Base-by-base conservation (phyloP, 352 stramenopile genomes). In the Phytopythium ostracodes region DNA sequence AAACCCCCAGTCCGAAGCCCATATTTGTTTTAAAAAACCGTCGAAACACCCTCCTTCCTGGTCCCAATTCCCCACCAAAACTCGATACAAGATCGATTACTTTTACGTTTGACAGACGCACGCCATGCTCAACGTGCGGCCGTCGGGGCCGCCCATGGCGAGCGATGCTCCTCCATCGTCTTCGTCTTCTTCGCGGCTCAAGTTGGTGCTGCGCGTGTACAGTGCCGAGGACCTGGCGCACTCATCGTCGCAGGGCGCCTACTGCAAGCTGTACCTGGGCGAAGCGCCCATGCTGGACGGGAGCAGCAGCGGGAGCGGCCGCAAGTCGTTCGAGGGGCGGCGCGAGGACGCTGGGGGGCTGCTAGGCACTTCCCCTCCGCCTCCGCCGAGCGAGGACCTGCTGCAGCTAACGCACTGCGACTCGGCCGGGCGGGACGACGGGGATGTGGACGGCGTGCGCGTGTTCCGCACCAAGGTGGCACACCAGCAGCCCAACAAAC, bases 231-330 rank as follows among this genome's bases (percentile, higher is more conserved):
- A 76, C 38, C 62, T 89, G 47, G 66, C 74, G 33, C 66, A 74
- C 53, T 77, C 71, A 29, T 83, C 70, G 25, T 85, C 76, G 4
- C 76, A 83, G n/a, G 79, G 79, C 46, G 68, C 78, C 2, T 89
- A 89, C 60, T 87, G 77, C 66, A 89, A 89, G 54, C 68, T 89
- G 25, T 89, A 89, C 49, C 59, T 89, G 24, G 76, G 77, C 31
- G 61, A 77, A 22, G 68, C 68, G n/a, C 36, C 71, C 27, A 78
- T 87, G 74, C 64, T 74, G 24, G 69, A 86, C 27, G 80, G 80
- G 62, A 76, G 64, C 27, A 29, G 27, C 9, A 44, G 52, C 38
- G 54, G 54, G 36, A 36, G 36, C 36, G 54, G 36, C 0, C 75
- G 81, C 40, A 71, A 70, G 59, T 60, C 61, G 2, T 43, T 83